phyloP scores from a whole-genome alignment of 768 basidiomycete genomes.

The Boletus subparvulus region DNA sequence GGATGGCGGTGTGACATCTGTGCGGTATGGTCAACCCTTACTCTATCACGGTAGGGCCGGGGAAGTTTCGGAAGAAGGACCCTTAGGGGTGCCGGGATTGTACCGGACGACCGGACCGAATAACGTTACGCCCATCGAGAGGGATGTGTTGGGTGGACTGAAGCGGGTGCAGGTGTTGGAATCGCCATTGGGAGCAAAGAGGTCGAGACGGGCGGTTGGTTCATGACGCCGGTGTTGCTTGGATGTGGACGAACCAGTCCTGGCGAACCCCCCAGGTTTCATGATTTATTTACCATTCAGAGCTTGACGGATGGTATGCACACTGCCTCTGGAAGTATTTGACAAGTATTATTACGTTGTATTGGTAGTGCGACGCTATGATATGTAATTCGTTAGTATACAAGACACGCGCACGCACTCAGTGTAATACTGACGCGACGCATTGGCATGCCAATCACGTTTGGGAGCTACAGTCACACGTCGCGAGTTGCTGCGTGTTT shows the following conservation, averaged over 20 bases:
- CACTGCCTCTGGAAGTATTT: conserved; percentile 1
- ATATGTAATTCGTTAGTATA: conserved; percentile 12
- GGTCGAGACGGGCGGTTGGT: conserved; percentile 20
- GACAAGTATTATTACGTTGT: neutral
- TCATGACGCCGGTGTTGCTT: conserved; percentile 5
- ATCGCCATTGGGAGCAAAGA: conserved; percentile 31
- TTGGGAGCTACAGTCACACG: neutral
- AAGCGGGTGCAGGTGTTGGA: conserved; percentile 28
- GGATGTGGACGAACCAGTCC: neutral
- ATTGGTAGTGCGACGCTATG: neutral
- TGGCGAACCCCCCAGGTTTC: neutral
- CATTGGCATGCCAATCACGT: neutral
- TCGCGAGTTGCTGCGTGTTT: neutral
- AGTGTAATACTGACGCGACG: neutral
- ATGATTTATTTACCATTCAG: neutral
- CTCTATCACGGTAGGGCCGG: conserved; percentile 19
- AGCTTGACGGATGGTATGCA: neutral
- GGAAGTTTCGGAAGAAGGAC: conserved; percentile 19
- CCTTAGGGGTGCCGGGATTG: conserved; percentile 16
- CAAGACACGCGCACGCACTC: neutral
- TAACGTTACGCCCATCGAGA: conserved; percentile 58
- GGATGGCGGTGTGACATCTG: conserved; percentile 15
- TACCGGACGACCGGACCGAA: conserved; percentile 22
- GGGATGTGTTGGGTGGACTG: conserved; percentile 23
- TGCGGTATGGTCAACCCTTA: conserved; percentile 6